Percentiles rank a stretch among this genome's conserved stretches.
Evolutionary conservation across 805 yeast genomes (phyloP).

Genomic region (Blastobotrys parvus): DNA sequence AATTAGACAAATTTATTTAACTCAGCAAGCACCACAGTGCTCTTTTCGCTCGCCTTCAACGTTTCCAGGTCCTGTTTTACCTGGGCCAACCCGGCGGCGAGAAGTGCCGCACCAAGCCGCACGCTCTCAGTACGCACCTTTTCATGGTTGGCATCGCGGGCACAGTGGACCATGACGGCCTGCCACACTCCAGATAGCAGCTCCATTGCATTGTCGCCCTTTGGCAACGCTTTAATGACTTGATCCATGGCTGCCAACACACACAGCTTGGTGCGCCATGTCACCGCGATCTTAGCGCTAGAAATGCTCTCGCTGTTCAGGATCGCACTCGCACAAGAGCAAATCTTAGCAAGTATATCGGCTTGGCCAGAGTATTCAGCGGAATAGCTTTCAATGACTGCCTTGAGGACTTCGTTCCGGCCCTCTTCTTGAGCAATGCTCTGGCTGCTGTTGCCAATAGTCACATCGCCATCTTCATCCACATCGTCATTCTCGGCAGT

Average conservation of each 20-base stretch:
- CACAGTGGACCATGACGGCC: slow-evolving; percentile 3
- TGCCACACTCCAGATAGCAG: slow-evolving; percentile 9
- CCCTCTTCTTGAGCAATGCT: slow-evolving; percentile 13
- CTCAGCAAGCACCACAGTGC: slow-evolving; percentile 38
- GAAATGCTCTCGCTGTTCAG: slow-evolving; percentile 33
- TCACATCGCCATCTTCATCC: slow-evolving; percentile 29
- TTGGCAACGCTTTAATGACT: slow-evolving; percentile 5
- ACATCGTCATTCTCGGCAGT: slow-evolving; percentile 33
- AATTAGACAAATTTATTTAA: slow-evolving; percentile 1
- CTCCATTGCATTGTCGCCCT: neutral
- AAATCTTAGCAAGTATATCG: neutral
- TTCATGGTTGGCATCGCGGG: slow-evolving; percentile 31
- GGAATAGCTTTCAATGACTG: slow-evolving; percentile 12
- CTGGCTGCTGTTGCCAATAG: slow-evolving; percentile 15
- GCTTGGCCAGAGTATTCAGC: neutral
- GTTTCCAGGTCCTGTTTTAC: slow-evolving; percentile 11
- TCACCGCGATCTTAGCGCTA: slow-evolving; percentile 26
- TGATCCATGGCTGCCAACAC: slow-evolving; percentile 35
- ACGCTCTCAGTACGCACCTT: slow-evolving; percentile 48
- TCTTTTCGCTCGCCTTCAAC: slow-evolving; percentile 31
- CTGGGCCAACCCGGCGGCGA: slow-evolving; percentile 8
- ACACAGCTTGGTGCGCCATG: slow-evolving; percentile 56
- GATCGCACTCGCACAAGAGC: slow-evolving; percentile 22
- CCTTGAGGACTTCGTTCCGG: slow-evolving; percentile 11
- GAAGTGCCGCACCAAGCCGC: slow-evolving; percentile 28